phyloP scores from a whole-genome alignment of 1,284 basidiomycete species.

The Trichosporon asahii region DNA sequence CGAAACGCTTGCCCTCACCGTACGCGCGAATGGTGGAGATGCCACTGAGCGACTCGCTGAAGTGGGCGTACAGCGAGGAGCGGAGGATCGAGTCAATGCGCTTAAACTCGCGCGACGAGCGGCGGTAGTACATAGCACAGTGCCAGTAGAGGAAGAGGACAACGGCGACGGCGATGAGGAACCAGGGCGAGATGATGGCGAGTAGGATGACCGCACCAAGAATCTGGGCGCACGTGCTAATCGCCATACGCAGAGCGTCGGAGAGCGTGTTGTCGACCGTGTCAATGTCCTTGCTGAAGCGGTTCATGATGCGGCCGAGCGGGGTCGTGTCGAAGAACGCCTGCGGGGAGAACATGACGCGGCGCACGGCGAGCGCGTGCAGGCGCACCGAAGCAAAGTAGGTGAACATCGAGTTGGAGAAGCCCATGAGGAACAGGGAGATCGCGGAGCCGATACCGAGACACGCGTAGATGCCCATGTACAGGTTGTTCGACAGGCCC shows the following conservation, averaged over 20 bases:
- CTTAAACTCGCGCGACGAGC: constrained; percentile 85
- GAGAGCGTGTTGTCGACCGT: constrained; percentile 66
- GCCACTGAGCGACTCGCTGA: constrained; percentile 82
- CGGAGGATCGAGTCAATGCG: constrained; percentile 48
- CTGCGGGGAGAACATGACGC: constrained; percentile 72
- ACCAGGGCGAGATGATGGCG: constrained; percentile 73
- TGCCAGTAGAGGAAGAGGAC: constrained; percentile 59
- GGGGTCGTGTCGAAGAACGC: constrained; percentile 88
- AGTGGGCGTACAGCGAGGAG: constrained; percentile 72
- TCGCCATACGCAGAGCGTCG: constrained; percentile 73
- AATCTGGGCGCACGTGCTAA: constrained; percentile 37
- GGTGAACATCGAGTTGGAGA: constrained; percentile 53
- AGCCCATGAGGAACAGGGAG: constrained; percentile 56
- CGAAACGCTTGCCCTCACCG: constrained; percentile 66
- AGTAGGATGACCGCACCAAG: constrained; percentile 71
- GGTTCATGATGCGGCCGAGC: constrained; percentile 62
- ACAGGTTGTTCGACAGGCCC: constrained; percentile 47
- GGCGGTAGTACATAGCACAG: constrained; percentile 76
- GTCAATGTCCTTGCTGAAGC: constrained; percentile 61
- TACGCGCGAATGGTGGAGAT: constrained; percentile 85
- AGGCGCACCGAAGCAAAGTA: constrained; percentile 64
- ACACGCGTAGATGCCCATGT: constrained; percentile 59
- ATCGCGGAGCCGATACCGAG: constrained; percentile 57
- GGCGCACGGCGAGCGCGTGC: constrained; percentile 59
- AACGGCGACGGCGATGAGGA: constrained; percentile 67